Base-by-base conservation (phyloP, 495 filamentous ascomycete genomes). In the Tuber brumale region DNA sequence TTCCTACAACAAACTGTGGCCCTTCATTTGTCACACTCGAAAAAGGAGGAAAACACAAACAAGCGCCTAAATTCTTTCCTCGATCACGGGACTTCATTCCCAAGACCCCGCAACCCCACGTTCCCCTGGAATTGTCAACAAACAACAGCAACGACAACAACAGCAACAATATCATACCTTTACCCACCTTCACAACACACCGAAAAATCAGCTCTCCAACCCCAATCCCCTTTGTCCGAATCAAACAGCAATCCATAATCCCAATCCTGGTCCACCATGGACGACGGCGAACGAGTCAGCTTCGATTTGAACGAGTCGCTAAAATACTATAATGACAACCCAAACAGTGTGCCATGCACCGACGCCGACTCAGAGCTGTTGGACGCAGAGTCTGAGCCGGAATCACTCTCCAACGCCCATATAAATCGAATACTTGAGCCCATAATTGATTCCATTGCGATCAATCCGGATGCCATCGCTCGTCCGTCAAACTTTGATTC, bases 291-390 rank as follows among this genome's bases (percentile, higher is more conserved):
- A 72, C 86, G 86, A 76, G 86, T 92, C 80, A 89, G 90, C 76
- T 99, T 98, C 85, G 93, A 98, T 84, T 92, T 99, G 84, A 97
- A 97, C 85, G 91, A 95, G 82, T 92, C 94, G 77, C 91, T 98
- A 85, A 97, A 97, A 87, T 88, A 92, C 82, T 98, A 99, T 85
- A 91, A 97, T 87, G 93, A 92, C 86, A 93, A 97, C 85, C 96
- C 96, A 2, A 86, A 90, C 69, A 88, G 88, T 61, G 89, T 98
- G 48, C 88, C 92, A 6, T 97, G 93, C n/a, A 89, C 92, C 44
- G 94, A 97, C 83, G 95, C 95, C 41, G 92, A 97, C 79, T 84
- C 90, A 44, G 91, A 91, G 71, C 89, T 99, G 61, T 85, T 94
- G 74, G 95, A 98, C 77, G 95, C 94, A 87, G 95, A 98, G 85